Evolutionary conservation across 2,329 filamentous ascomycete genomes (phyloP), one percentile per base, ranked within the genome.

Genomic region (Nannizziopsis arthrosporioides): DNA sequence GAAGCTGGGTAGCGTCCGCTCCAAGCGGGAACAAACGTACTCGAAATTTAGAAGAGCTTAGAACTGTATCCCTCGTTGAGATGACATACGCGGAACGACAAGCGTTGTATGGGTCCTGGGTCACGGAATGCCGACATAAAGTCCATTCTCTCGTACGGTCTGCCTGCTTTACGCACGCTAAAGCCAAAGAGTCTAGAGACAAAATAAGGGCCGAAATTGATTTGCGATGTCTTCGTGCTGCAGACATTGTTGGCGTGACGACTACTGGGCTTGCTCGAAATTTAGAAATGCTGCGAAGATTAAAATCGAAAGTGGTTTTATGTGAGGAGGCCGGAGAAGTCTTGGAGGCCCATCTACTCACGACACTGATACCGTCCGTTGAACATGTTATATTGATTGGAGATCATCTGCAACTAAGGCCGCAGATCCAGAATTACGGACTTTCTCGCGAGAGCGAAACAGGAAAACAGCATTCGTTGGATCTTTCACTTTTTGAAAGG

Each of bases 251-350:
- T 40, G 81, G 73, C 0, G 84, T 80, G 53, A 88, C 84, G 0
- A 87, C 83, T 0, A 87, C 80, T 0, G 81, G 69, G 0, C 82
- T 82, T 0, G 80, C 84, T 0, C 85, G 72, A 62, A 74, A 82
- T 44, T 63, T 70, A 0, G 62, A 72, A 0, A 66, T 75, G 1
- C 70, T 87, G 7, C 70, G 70, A 3, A 66, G 70, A 0, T 75
- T 74, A 0, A 61, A 64, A 0, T 79, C 81, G 0, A 77, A 78
- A 1, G 68, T 84, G 2, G 62, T 85, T 1, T 58, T 88, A 0
- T 75, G 85, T 0, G 83, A 87, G 59, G 83, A 87, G 61, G 83
- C 82, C 0, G 83, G 81, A 1, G 82, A 87, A 53, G 83, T 87
- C 2, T 67, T 85, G 0, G 83, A 87, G 59, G 71, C 73, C 1